These are phyloP conservation scores for Hypoxylon intermedium DNA, from an alignment of 495 filamentous ascomycete species.

Conservation along the genomic window DNA sequence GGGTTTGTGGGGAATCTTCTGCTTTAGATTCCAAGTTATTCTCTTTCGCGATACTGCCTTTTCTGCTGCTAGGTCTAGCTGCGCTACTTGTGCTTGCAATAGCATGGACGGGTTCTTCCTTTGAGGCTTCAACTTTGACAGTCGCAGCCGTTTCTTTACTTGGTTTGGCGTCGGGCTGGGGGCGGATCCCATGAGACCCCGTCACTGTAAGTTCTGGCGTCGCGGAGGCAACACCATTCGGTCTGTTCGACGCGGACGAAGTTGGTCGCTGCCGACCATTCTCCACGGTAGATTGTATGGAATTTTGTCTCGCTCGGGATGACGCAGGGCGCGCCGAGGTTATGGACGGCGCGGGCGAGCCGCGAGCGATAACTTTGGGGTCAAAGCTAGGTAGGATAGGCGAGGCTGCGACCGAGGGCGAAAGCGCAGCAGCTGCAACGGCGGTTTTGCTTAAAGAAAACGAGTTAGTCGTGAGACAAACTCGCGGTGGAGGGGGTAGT, in stretches of 20 bases:
- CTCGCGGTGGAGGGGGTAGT: background rate
- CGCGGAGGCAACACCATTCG: slow-evolving; percentile 43
- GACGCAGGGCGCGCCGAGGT: slow-evolving; percentile 62
- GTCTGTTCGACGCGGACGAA: slow-evolving; percentile 65
- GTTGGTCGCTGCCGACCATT: slow-evolving; percentile 62
- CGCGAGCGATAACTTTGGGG: slow-evolving; percentile 47
- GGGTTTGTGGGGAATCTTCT: slow-evolving; percentile 44
- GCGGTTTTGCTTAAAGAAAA: slow-evolving; percentile 36
- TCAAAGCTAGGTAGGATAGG: slow-evolving; percentile 70
- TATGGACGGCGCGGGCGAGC: slow-evolving; percentile 51
- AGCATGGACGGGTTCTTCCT: slow-evolving; percentile 37
- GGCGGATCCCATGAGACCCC: slow-evolving; percentile 29
- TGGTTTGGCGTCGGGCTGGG: slow-evolving; percentile 43
- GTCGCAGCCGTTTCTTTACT: slow-evolving; percentile 47
- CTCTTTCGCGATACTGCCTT: slow-evolving; percentile 40
- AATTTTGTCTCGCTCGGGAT: slow-evolving; percentile 73
- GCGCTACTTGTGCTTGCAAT: slow-evolving; percentile 39
- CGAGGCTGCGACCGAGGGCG: slow-evolving; percentile 75
- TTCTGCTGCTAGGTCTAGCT: slow-evolving; percentile 33
- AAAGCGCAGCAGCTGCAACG: slow-evolving; percentile 51
- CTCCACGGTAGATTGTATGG: slow-evolving; percentile 61
- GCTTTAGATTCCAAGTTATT: slow-evolving; percentile 42
- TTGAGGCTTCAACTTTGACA: slow-evolving; percentile 45
- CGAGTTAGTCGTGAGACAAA: slow-evolving; percentile 24
- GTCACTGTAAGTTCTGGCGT: slow-evolving; percentile 45